These are phyloP conservation scores for Diplocarpon rosae DNA, from an alignment of 2,329 filamentous ascomycete genomes.

Conservation along the genomic window DNA sequence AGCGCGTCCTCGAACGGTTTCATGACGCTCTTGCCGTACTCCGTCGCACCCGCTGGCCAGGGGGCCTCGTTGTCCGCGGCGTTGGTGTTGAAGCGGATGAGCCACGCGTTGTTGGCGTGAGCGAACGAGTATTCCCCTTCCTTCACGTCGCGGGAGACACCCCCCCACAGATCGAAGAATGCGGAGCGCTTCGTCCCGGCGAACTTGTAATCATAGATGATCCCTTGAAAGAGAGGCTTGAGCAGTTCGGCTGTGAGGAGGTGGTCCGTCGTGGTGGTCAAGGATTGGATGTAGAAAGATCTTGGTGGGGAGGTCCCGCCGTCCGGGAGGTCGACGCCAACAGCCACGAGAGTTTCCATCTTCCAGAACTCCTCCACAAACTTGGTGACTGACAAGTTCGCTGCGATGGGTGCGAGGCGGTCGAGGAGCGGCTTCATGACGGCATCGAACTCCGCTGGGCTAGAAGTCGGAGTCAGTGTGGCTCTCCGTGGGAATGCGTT, in stretches of 20 bases:
- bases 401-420: no score
- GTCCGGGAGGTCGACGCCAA: slow-evolving; percentile 4
- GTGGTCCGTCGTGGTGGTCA: slow-evolving; percentile 5
- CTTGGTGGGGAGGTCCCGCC: slow-evolving; percentile 2
- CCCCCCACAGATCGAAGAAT: slow-evolving; percentile 11
- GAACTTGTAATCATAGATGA: slow-evolving; percentile 8
- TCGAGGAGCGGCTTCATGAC: no score
- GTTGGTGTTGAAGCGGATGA: slow-evolving; percentile 10
- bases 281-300: slow-evolving; percentile 7
- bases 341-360: slow-evolving; percentile 1
- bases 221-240: slow-evolving; percentile 4
- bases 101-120: slow-evolving; percentile 11
- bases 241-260: slow-evolving; percentile 9
- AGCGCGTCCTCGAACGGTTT: slow-evolving; percentile 8
- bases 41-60: slow-evolving; percentile 5
- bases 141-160: slow-evolving; percentile 2
- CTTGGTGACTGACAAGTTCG: no score
- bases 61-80: not conserved
- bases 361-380: slow-evolving; percentile 7
- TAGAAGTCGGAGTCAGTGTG: no score
- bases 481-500: no score
- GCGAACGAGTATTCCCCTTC: slow-evolving; percentile 5
- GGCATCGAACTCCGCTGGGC: no score
- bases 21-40: slow-evolving; percentile 9
- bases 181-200: slow-evolving; percentile 6